Conservation (phyloP, 192 early-diverging fungal genomes). For the Gamsiella multidivaricata region DNA sequence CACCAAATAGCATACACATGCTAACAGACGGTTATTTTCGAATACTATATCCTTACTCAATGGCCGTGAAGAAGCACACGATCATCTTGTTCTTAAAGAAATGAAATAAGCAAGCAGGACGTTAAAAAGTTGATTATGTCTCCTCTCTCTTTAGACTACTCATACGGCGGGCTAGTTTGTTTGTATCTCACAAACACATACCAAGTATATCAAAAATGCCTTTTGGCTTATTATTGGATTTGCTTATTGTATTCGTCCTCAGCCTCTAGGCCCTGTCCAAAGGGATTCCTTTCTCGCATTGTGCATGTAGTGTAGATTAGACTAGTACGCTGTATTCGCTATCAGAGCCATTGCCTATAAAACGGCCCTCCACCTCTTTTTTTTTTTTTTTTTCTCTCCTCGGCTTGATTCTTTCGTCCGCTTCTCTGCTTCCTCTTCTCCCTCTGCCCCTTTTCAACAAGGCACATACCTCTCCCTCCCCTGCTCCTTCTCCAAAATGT, state of each 20-base stretch:
- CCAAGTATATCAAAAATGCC: constrained; percentile 1
- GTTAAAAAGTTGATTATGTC: not conserved
- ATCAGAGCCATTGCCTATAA: no score
- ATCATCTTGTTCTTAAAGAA: constrained; percentile 3
- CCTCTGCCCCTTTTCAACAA: constrained; percentile 11
- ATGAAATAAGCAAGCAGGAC: constrained; percentile 4
- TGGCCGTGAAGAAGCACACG: not conserved
- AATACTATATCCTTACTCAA: not conserved
- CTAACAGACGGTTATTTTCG: not conserved
- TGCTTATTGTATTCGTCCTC: no score
- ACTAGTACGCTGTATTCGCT: no score
- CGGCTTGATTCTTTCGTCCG: constrained; percentile 43
- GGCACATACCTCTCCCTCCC: no score
- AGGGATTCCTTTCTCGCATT: not conserved
- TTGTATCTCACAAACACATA: not conserved
- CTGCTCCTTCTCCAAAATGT: constrained; percentile 2
- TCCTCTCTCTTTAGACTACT: not conserved
- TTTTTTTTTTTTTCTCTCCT: constrained; percentile 24
- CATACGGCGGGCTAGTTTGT: not conserved
- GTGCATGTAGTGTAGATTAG: no score
- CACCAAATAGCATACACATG: constrained; percentile 1
- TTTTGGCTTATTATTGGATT: not conserved
- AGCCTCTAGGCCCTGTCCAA: constrained; percentile 7
- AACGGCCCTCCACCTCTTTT: constrained; percentile 8
- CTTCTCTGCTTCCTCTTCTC: not conserved